These are phyloP conservation scores for Fusarium piperis DNA, from an alignment of 2,329 filamentous ascomycete species.

Conservation along the genomic window DNA sequence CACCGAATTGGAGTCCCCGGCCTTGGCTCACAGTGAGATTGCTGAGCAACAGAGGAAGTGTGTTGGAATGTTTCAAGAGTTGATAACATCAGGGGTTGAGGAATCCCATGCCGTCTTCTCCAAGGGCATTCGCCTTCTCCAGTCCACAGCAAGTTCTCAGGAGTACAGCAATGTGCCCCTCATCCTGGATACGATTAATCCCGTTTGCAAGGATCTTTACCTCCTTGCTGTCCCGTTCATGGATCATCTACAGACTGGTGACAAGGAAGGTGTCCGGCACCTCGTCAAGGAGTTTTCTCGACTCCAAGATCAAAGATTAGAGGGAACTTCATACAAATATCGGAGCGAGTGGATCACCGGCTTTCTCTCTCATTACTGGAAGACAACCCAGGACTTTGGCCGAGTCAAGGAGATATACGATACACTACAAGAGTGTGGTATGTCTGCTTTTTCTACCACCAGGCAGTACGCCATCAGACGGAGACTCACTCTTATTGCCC, in stretches of 20 bases:
- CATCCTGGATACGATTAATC: conserved; percentile 35
- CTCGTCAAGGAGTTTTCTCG: conserved; percentile 26
- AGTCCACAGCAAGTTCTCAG: conserved; percentile 22
- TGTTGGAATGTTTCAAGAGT: conserved; percentile 22
- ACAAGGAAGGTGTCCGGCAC: conserved; percentile 25
- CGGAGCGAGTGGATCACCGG: conserved; percentile 35
- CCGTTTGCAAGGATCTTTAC: conserved; percentile 37
- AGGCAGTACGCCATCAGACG: conserved; percentile 44
- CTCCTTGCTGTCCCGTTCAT: conserved; percentile 36
- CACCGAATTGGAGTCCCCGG: conserved; percentile 13
- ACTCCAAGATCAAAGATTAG: background rate
- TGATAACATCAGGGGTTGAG: conserved; percentile 24
- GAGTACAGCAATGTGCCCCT: conserved; percentile 27
- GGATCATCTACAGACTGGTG: conserved; percentile 20
- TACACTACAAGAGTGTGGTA: conserved; percentile 42
- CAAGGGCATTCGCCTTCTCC: conserved; percentile 40
- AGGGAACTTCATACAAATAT: conserved; percentile 2
- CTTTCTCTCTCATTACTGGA: conserved; percentile 41
- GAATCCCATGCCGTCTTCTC: conserved; percentile 20
- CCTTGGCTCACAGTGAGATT: background rate
- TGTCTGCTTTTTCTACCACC: conserved; percentile 37
- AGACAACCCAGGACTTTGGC: conserved; percentile 34
- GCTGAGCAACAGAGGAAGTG: conserved; percentile 21
- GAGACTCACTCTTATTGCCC: conserved; percentile 39
- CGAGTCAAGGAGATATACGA: conserved; percentile 42